Conservation (phyloP, 768 basidiomycete genomes). For the Rhodotorula sphaerocarpa region DNA sequence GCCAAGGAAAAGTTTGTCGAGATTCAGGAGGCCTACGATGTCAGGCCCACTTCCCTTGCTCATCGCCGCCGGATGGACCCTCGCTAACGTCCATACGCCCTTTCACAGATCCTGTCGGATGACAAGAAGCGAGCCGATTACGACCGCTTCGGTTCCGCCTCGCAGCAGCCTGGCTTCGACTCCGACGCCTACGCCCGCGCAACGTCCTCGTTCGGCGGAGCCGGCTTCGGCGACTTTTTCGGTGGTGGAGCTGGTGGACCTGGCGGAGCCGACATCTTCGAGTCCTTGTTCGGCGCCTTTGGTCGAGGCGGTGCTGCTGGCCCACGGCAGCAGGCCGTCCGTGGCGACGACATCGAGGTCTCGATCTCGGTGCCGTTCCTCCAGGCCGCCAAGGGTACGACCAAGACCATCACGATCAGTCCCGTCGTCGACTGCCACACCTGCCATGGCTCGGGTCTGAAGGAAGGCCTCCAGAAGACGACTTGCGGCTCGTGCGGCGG, state of each 20-base stretch:
- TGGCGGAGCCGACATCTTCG: conserved; percentile 51
- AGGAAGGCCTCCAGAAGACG: conserved; percentile 69
- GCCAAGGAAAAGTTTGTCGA: conserved; percentile 91
- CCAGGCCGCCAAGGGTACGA: conserved; percentile 87
- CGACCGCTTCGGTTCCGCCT: conserved; percentile 85
- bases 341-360: conserved; percentile 65
- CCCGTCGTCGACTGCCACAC: conserved; percentile 75
- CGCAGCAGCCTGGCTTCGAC: conserved; percentile 89
- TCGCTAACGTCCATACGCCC: conserved; percentile 11
- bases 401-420: conserved; percentile 63
- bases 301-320: conserved; percentile 45
- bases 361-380: conserved; percentile 70
- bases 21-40: conserved; percentile 95
- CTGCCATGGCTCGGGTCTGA: conserved; percentile 80
- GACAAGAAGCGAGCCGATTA: conserved; percentile 83
- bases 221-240: conserved; percentile 71
- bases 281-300: conserved; percentile 58
- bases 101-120: conserved; percentile 72
- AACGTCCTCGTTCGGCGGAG: conserved; percentile 52
- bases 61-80: not conserved
- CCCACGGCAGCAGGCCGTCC: conserved; percentile 40
- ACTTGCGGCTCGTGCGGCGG: conserved; percentile 76
- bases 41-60: conserved; percentile 46
- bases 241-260: conserved; percentile 46
- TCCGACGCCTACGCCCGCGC: conserved; percentile 62